A percentile compares a stretch with the other conserved stretches of the same genome.
Evolutionary conservation across 768 basidiomycete genomes (phyloP).

Genomic region (Psilocybe subaeruginosa): DNA sequence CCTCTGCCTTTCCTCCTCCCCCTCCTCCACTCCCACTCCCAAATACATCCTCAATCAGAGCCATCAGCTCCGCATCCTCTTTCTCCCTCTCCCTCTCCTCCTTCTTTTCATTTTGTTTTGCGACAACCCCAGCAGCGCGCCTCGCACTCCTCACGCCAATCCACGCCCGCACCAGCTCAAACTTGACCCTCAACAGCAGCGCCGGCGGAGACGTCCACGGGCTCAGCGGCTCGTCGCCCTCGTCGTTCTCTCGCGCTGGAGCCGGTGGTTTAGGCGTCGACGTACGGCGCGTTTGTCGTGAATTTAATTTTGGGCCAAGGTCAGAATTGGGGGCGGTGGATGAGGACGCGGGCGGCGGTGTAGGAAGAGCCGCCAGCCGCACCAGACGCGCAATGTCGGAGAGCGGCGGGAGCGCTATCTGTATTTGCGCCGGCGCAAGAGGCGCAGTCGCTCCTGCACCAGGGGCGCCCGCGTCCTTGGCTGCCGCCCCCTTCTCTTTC

Average conservation of each 20-base stretch:
- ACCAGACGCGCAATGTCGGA: neutral
- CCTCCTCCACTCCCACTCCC: neutral
- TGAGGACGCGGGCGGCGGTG: too few relatives aligned
- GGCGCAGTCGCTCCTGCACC: too few relatives aligned
- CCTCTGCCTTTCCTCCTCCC: neutral
- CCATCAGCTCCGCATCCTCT: neutral
- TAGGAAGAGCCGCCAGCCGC: neutral
- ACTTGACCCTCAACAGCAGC: conserved; percentile 3
- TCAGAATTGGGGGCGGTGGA: too few relatives aligned
- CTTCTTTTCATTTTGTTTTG: too few relatives aligned
- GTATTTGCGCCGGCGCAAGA: too few relatives aligned
- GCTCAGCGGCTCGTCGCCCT: neutral
- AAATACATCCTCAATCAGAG: neutral
- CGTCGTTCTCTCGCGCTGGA: neutral
- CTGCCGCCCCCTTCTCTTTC: neutral
- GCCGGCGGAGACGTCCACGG: conserved; percentile 4
- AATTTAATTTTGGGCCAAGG: too few relatives aligned
- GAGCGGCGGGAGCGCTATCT: neutral
- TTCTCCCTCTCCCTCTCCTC: neutral
- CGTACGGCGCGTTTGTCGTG: too few relatives aligned
- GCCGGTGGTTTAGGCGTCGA: too few relatives aligned
- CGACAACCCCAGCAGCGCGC: neutral
- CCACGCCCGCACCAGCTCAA: conserved; percentile 11
- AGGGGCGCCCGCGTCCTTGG: too few relatives aligned
- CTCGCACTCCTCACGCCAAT: neutral